A percentile compares a stretch with the other conserved stretches of the same genome.
phyloP scores from a whole-genome alignment of 306 rosid species.

The Prunus kanzakura region DNA sequence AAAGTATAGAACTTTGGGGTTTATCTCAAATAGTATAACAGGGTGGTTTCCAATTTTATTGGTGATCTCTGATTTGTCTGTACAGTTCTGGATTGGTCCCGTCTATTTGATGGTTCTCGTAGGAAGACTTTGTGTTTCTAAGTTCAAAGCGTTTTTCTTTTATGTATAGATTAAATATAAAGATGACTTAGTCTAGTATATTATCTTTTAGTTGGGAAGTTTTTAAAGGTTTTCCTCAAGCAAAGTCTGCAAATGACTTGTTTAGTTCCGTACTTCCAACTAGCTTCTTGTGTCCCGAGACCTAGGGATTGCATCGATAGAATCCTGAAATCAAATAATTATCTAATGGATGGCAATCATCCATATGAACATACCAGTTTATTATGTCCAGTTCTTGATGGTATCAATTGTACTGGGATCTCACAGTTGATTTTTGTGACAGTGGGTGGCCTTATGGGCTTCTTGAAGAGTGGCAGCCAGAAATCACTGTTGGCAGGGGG shows the following conservation, averaged over 20 bases:
- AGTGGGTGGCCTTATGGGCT: constrained; percentile 97
- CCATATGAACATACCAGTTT: neutral
- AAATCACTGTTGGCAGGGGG: constrained; percentile 92
- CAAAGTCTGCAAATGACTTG: neutral
- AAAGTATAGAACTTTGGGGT: neutral
- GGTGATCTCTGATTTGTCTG: neutral
- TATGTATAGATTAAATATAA: neutral
- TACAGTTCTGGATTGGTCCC: neutral
- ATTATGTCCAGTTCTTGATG: neutral
- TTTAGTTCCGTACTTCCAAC: neutral
- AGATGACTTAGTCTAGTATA: neutral
- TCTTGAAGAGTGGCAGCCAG: constrained; percentile 90
- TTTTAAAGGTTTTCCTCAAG: neutral
- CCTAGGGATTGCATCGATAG: neutral
- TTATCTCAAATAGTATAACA: neutral
- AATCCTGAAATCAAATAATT: neutral
- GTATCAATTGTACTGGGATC: neutral
- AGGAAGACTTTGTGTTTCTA: neutral
- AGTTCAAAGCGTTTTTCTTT: neutral
- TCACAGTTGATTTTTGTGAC: constrained; percentile 14
- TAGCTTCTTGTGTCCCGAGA: neutral
- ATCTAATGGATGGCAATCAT: neutral
- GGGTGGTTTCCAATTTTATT: neutral
- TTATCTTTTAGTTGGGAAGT: neutral
- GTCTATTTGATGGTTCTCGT: neutral